Evolutionary conservation across 345 rosid genomes (phyloP), one percentile per base, ranked within the genome.

Genomic region (Sisymbrium altissimum): DNA sequence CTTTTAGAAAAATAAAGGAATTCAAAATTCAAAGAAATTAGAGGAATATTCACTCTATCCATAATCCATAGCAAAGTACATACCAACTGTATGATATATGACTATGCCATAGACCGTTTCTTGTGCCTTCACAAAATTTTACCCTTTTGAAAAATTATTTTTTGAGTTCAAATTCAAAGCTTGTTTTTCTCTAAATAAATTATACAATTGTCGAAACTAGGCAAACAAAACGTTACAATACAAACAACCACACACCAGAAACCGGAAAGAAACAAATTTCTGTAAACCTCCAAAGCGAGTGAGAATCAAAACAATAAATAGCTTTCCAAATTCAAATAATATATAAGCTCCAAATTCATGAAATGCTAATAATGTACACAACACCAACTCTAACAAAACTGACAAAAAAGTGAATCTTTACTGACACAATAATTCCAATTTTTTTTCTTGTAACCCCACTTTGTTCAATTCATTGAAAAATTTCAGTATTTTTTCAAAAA

Each of bases 281-380:
- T 43, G 13, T 5, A 30, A 56, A 13, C 56, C 19, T 57, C 23
- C 3, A 12, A 57, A 21, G 11, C 15, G 50, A 21, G 11, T 11
- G 50, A 61, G 50, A 3, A 25, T 61, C 17, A 39, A 40, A 50
- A 61, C 35, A 71, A 49, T 40, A 15, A 38, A 18, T 60, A 62
- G 17, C 54, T 62, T 72, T 63, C 60, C 35, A 17, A 29, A 40
- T 71, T 62, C 32, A 13, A 19, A 41, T 5, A 6, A 33, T 33
- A 21, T 71, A 39, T 8, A 60, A 45, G 5, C 38, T 36, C 29
- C 25, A 5, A 60, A 60, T 21, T 52, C 62, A 71, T 39, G 68
- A 61, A 71, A 38, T 50, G 15, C 62, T 62, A 61, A 61, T 61
- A 36, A 71, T 48, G 18, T 48, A 40, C 59, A 60, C 59, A 60